Base-by-base conservation (phyloP, 805 yeast species). In the Limtongia smithiae region DNA sequence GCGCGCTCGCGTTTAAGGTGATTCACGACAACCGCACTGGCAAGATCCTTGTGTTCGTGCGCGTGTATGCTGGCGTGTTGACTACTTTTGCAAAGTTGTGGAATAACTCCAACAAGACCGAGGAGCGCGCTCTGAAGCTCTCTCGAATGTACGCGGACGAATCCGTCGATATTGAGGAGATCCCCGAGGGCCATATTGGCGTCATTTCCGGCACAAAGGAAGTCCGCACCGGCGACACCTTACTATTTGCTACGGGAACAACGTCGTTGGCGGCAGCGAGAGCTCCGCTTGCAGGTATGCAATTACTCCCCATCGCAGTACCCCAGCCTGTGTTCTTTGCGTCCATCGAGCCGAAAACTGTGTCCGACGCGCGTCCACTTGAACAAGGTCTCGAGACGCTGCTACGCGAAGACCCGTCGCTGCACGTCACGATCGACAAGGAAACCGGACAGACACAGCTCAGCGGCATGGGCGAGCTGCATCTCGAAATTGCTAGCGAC, bases 401-500 rank as follows among this genome's bases (percentile, higher is more conserved):
- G 36, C 66, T 85, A n/a, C 74, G 84, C 45, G 97, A 93, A 62
- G 98, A 93, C 62, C 98, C 98, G 2, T 85, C 95, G 42, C 72
- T 93, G 53, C 77, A 79, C 27, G 76, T 87, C 6, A 68, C 78
- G 2, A 76, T 73, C 42, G 74, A 93, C 65, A 90, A 87, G 51
- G 97, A 91, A 59, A 73, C 87, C 48, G 95, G 93, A 5, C 97
- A 93, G 68, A 82, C 90, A 1, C 77, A 90, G 24, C 68, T 93
- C 27, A 82, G 95, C 17, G 98, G 98, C 28, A 91, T 91, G 97
- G 98, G 98, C 35, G 97, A 93, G 63, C 73, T 93, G 41, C 98
- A 93, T 68, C 73, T 93, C 42, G 97, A 93, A 59, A 89, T 93
- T 57, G 85, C 93, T 1, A 75, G 74, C 41, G 93, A 87, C 60